phyloP scores from a whole-genome alignment of 768 basidiomycete species.

The Clathrus columnatus region DNA sequence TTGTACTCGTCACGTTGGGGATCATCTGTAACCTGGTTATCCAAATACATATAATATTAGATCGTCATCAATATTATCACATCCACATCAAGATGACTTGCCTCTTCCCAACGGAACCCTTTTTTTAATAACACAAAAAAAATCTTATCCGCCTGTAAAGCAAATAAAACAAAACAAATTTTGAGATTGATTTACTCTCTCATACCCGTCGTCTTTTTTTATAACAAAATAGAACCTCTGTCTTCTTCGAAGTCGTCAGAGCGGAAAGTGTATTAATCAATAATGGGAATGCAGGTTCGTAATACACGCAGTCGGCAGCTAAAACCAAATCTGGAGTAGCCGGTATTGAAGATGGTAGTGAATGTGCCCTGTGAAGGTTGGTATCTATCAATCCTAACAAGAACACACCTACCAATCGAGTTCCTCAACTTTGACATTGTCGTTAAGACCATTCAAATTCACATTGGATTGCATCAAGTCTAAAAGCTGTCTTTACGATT shows the following conservation, averaged over 20 bases:
- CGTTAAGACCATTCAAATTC: slow-evolving; percentile 47
- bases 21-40: slow-evolving; percentile 51
- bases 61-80: background rate
- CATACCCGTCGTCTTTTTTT: slow-evolving; percentile 84
- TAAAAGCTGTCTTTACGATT: slow-evolving; percentile 51
- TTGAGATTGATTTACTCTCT: background rate
- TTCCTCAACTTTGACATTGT: slow-evolving; percentile 51
- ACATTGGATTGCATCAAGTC: slow-evolving; percentile 75
- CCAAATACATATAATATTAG: background rate
- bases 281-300: slow-evolving; percentile 85
- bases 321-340: slow-evolving; percentile 60
- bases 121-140: slow-evolving; percentile 79
- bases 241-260: slow-evolving; percentile 36
- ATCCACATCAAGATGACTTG: slow-evolving; percentile 24
- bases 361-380: slow-evolving; percentile 50
- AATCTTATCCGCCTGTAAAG: slow-evolving; percentile 68
- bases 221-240: slow-evolving; percentile 84
- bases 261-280: slow-evolving; percentile 71
- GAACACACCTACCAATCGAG: slow-evolving; percentile 70
- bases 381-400: too few relatives aligned
- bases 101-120: slow-evolving; percentile 65
- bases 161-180: background rate
- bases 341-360: slow-evolving; percentile 35
- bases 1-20: slow-evolving; percentile 47
- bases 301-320: slow-evolving; percentile 93